These are phyloP conservation scores for Pythium dissotocum DNA, from an alignment of 352 stramenopile species.

Conservation along the genomic window DNA sequence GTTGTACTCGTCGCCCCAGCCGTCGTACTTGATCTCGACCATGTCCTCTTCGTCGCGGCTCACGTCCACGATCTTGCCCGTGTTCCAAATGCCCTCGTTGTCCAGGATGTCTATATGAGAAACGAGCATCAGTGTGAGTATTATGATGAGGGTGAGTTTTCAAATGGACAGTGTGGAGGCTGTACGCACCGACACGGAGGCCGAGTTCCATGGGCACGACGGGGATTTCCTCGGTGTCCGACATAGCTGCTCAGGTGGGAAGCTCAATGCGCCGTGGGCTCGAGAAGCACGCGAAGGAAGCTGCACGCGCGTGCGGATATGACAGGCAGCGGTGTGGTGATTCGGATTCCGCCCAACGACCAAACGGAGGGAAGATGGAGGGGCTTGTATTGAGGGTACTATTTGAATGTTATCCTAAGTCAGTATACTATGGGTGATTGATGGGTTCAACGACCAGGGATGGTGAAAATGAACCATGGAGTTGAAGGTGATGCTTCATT, in stretches of 20 bases:
- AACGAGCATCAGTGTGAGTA: background rate
- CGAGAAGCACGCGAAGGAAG: background rate
- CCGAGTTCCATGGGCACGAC: constrained; percentile 65
- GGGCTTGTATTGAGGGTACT: background rate
- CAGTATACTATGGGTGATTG: background rate
- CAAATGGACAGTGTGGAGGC: background rate
- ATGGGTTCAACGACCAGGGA: background rate
- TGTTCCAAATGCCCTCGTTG: constrained; percentile 86
- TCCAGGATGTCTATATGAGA: constrained; percentile 62
- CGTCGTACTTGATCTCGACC: constrained; percentile 84
- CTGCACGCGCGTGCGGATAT: background rate
- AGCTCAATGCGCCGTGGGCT: background rate
- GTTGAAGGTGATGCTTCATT: background rate
- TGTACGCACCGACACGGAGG: constrained; percentile 61
- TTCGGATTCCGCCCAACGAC: background rate
- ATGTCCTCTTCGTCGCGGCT: constrained; percentile 58
- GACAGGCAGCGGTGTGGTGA: background rate
- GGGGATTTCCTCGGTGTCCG: constrained; percentile 28
- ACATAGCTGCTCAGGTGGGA: constrained; percentile 8
- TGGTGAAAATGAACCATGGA: background rate
- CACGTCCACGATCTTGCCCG: constrained; percentile 64
- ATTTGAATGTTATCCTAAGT: background rate
- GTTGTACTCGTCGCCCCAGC: constrained; percentile 82
- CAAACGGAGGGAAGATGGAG: background rate
- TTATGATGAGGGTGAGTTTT: background rate